Conservation (phyloP, 305 asterid genomes). For the Ilex paraguariensis region DNA sequence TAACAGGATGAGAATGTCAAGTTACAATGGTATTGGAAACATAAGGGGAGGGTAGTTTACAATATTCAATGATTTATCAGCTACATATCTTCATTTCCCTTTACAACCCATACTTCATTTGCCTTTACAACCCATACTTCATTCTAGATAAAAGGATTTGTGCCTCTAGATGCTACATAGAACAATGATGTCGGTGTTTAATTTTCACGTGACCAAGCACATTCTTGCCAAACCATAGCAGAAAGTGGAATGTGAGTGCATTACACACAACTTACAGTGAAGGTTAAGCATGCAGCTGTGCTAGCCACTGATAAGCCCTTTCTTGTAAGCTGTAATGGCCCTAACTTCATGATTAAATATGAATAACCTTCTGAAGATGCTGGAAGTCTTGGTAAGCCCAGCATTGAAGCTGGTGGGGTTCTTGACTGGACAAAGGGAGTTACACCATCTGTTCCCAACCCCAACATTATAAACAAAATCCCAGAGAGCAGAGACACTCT, state of each 20-base stretch:
- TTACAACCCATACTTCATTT: too few species aligned
- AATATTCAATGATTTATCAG: too few species aligned
- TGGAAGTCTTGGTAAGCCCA: conserved; percentile 52
- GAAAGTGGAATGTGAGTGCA: conserved; percentile 1
- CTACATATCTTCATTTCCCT: too few species aligned
- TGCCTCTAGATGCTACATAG: too few species aligned
- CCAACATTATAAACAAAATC: conserved; percentile 76
- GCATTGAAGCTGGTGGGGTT: conserved; percentile 73
- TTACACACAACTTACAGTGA: conserved; percentile 52
- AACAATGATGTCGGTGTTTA: too few species aligned
- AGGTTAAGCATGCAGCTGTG: conserved; percentile 86
- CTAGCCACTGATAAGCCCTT: conserved; percentile 79
- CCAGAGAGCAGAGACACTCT: conserved; percentile 80
- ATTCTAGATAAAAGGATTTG: too few species aligned
- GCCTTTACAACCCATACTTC: too few species aligned
- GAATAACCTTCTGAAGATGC: conserved; percentile 69
- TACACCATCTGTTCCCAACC: conserved; percentile 73
- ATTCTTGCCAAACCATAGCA: background rate
- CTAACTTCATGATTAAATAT: conserved; percentile 68
- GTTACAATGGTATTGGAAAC: too few species aligned
- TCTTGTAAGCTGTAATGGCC: conserved; percentile 76
- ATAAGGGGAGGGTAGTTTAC: too few species aligned
- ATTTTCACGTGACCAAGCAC: too few species aligned
- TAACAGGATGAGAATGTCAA: too few species aligned
- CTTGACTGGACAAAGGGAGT: conserved; percentile 78